Percentiles rank a stretch among this genome's conserved stretches.
Conservation (phyloP, 306 rosid species). For the Citrullus colocynthis region DNA sequence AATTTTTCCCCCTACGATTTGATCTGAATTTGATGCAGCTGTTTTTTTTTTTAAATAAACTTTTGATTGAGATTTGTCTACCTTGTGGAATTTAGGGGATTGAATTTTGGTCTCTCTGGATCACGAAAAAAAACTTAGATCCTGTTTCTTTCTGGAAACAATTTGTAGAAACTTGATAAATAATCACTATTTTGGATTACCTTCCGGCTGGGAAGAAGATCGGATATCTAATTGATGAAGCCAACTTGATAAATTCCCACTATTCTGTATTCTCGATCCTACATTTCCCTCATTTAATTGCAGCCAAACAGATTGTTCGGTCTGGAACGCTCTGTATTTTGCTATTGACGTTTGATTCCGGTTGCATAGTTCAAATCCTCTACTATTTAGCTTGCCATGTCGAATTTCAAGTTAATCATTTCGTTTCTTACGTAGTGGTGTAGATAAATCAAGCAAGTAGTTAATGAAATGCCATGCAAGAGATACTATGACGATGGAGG, state of each 20-base stretch:
- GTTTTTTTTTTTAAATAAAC: not conserved
- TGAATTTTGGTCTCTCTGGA: not conserved
- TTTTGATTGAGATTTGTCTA: not conserved
- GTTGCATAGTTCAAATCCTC: not conserved
- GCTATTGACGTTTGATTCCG: not conserved
- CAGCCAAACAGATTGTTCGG: not conserved
- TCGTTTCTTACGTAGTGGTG: not conserved
- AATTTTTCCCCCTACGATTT: not conserved
- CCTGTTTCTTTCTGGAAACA: not conserved
- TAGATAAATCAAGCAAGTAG: not conserved
- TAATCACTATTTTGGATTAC: not conserved
- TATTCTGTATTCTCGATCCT: not conserved
- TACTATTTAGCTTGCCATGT: not conserved
- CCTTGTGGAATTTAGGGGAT: not conserved
- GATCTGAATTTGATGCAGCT: not conserved
- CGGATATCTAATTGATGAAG: not conserved
- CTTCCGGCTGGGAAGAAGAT: conserved; percentile 2
- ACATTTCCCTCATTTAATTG: not conserved
- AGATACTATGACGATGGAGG: not conserved
- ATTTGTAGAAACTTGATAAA: not conserved
- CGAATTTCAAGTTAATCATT: not conserved
- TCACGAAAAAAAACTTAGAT: not conserved
- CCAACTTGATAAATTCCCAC: not conserved
- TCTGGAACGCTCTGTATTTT: not conserved
- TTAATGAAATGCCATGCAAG: not conserved